Evolutionary conservation across 2,329 filamentous ascomycete species (phyloP).

Genomic region (Penicillium glabrum): DNA sequence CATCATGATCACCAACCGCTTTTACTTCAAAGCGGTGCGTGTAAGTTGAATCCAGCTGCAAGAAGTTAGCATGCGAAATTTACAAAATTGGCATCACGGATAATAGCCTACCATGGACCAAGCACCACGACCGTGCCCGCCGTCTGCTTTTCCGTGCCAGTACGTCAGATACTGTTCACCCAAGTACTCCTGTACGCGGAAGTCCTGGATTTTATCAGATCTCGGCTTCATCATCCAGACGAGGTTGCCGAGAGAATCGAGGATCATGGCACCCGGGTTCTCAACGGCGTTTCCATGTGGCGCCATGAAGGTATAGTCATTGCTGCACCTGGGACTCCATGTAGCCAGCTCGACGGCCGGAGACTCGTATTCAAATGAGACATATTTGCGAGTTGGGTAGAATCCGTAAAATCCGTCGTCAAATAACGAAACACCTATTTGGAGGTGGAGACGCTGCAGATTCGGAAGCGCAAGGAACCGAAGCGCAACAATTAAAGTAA

Average conservation of each 20-base stretch:
- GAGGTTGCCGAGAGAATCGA: slow-evolving; percentile 27
- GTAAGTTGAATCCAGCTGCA: slow-evolving; percentile 26
- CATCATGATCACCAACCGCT: slow-evolving; percentile 20
- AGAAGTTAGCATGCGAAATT: background rate
- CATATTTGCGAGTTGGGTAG: background rate
- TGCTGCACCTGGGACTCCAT: background rate
- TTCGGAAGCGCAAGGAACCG: background rate
- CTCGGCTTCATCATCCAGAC: slow-evolving; percentile 27
- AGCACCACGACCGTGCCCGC: slow-evolving; percentile 4
- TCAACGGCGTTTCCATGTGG: background rate
- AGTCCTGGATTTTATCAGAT: slow-evolving; percentile 27
- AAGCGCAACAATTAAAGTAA: background rate
- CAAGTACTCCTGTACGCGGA: slow-evolving; percentile 25
- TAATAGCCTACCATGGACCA: slow-evolving; percentile 25
- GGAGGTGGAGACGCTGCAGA: background rate
- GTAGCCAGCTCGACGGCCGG: background rate
- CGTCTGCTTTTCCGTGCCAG: slow-evolving; percentile 22
- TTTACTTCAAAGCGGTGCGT: slow-evolving; percentile 19
- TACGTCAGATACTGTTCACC: slow-evolving; percentile 27
- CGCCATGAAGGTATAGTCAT: slow-evolving; percentile 1
- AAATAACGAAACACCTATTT: background rate
- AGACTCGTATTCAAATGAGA: background rate
- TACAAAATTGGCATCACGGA: background rate
- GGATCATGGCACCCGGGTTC: slow-evolving; percentile 25
- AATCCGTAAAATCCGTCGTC: slow-evolving; percentile 2